Evolutionary conservation across 2,329 filamentous ascomycete species (phyloP).

Genomic region (Pezicula rhizophila): DNA sequence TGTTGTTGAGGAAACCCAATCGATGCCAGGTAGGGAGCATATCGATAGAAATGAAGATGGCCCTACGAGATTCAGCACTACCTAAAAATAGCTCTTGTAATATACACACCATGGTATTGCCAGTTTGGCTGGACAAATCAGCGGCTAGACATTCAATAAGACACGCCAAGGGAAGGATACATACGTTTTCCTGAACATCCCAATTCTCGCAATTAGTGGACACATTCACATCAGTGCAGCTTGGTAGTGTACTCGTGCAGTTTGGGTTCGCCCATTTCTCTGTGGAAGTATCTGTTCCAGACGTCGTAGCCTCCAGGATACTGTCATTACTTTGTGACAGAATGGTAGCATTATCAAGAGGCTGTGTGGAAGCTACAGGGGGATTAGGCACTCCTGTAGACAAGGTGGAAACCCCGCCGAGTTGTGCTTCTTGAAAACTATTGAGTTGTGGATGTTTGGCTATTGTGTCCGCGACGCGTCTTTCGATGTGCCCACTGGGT

Average conservation of each 20-base stretch:
- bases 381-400: neutral
- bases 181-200: neutral
- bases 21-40: slow-evolving; percentile 1
- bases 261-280: too few relatives aligned
- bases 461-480: neutral
- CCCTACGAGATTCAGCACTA: neutral
- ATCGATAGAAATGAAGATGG: slow-evolving; percentile 3
- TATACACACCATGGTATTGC: slow-evolving; percentile 2
- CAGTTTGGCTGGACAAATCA: neutral
- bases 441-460: neutral
- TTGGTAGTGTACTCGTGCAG: too few relatives aligned
- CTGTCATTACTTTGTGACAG: neutral
- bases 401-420: neutral
- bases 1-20: slow-evolving; percentile 1
- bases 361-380: neutral
- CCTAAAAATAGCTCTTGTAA: too few relatives aligned
- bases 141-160: neutral
- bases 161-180: neutral
- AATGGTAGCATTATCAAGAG: neutral
- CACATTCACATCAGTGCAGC: neutral
- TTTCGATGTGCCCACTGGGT: neutral
- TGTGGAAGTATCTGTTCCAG: neutral
- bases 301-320: neutral
- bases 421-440: neutral
- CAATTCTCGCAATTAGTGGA: neutral